These are phyloP conservation scores for Russula griseocarnosa DNA, from an alignment of 768 basidiomycete species.

Conservation along the genomic window DNA sequence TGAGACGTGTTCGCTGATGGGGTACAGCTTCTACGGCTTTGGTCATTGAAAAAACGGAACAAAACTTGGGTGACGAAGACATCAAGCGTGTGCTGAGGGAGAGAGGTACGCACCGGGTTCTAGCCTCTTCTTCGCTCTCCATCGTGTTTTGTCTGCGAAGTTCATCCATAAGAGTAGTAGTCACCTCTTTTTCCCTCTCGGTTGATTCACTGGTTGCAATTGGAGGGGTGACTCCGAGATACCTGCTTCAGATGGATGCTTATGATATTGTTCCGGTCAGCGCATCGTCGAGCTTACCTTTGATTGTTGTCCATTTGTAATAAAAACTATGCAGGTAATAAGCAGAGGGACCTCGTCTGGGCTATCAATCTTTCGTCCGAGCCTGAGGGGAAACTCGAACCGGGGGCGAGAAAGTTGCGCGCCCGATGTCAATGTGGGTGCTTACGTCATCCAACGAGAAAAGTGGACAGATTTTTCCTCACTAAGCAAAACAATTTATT, in stretches of 20 bases:
- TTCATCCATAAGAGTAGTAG: slow-evolving; percentile 84
- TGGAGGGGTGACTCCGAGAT: slow-evolving; percentile 79
- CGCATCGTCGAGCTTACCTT: slow-evolving; percentile 14
- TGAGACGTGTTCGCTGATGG: slow-evolving; percentile 8
- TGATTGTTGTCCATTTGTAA: slow-evolving; percentile 21
- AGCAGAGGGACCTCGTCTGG: neutral
- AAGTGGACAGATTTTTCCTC: neutral
- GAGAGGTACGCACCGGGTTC: slow-evolving; percentile 58
- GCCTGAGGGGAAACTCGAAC: neutral
- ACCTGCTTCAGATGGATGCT: slow-evolving; percentile 41
- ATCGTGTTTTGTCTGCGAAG: slow-evolving; percentile 81
- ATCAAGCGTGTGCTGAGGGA: neutral
- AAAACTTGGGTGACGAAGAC: slow-evolving; percentile 4
- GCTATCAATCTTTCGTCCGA: slow-evolving; percentile 2
- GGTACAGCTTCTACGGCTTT: slow-evolving; percentile 1
- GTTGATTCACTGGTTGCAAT: slow-evolving; percentile 74
- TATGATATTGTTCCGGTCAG: neutral
- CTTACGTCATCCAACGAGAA: slow-evolving; percentile 7
- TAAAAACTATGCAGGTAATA: neutral
- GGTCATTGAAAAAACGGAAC: neutral
- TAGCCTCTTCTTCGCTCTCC: slow-evolving; percentile 83
- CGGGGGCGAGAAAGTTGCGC: neutral
- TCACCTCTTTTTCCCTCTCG: slow-evolving; percentile 78
- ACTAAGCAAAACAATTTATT: neutral
- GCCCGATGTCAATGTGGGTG: neutral